These are phyloP conservation scores for Myriangium duriaei DNA, from an alignment of 2,329 filamentous ascomycete species.

Conservation along the genomic window DNA sequence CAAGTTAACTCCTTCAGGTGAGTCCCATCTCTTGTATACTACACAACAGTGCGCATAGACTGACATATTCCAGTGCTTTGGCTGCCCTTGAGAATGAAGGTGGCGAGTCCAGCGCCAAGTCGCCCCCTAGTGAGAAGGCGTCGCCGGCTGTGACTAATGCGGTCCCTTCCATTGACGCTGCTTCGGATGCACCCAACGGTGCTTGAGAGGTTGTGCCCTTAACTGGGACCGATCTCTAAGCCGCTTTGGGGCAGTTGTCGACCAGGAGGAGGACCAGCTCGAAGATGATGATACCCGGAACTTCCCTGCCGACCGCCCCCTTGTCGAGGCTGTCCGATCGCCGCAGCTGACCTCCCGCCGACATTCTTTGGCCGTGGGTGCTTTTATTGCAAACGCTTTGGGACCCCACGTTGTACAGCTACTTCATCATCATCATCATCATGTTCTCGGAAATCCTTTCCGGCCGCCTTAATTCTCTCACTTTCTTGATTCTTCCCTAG, in stretches of 20 bases:
- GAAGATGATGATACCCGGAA: not conserved
- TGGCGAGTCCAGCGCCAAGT: slow-evolving; percentile 48
- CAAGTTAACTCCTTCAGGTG: slow-evolving; percentile 86
- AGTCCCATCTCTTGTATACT: slow-evolving; percentile 25
- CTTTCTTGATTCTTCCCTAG: not conserved
- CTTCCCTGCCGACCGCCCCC: not conserved
- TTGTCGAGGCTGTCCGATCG: not conserved
- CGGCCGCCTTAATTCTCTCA: not conserved
- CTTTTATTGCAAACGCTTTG: too few relatives aligned
- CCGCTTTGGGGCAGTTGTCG: not conserved
- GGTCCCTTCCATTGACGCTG: slow-evolving; percentile 27
- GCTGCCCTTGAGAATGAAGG: slow-evolving; percentile 41
- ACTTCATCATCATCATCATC: not conserved
- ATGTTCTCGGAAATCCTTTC: not conserved
- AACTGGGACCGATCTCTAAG: not conserved
- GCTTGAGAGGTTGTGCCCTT: slow-evolving; percentile 4
- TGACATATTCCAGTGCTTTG: slow-evolving; percentile 33
- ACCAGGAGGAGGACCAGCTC: not conserved
- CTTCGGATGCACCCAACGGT: slow-evolving; percentile 28
- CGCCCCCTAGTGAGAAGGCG: slow-evolving; percentile 35
- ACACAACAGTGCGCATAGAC: slow-evolving; percentile 16
- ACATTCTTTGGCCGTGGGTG: too few relatives aligned
- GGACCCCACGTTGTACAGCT: not conserved
- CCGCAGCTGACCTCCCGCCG: too few relatives aligned
- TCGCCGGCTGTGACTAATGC: slow-evolving; percentile 20